Conservation (phyloP, 192 early-diverging fungal genomes). For the Coemansia sp. region DNA sequence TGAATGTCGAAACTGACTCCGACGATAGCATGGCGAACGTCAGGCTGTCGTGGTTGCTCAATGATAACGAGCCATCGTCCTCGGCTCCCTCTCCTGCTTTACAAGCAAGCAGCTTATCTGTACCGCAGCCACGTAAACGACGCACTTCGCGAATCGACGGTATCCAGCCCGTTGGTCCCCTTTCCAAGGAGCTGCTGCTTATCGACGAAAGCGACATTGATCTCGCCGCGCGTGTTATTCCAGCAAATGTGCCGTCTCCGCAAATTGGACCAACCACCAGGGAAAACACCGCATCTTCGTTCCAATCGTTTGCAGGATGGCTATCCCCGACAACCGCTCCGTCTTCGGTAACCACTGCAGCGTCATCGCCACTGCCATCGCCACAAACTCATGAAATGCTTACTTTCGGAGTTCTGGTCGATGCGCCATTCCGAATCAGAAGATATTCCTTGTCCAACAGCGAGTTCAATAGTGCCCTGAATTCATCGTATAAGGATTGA, state of each 20-base stretch:
- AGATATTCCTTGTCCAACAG: constrained; percentile 14
- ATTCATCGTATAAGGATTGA: no score
- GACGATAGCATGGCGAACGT: not conserved
- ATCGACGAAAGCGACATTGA: constrained; percentile 24
- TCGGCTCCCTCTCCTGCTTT: not conserved
- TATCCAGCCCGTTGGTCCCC: constrained; percentile 15
- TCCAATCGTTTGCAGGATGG: not conserved
- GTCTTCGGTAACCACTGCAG: not conserved
- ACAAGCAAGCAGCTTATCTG: not conserved
- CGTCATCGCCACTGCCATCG: not conserved
- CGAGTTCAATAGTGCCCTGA: not conserved
- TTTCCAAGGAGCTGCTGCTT: constrained; percentile 29
- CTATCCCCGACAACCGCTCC: not conserved
- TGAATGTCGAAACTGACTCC: not conserved
- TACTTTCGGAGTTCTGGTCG: constrained; percentile 30
- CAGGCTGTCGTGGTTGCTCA: not conserved
- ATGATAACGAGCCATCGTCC: not conserved
- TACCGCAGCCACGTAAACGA: not conserved
- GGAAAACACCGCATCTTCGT: not conserved
- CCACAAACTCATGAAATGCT: constrained; percentile 18
- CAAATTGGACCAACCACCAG: not conserved
- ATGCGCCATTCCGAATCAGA: constrained; percentile 34
- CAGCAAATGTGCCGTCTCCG: constrained; percentile 12
- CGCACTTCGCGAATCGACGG: constrained; percentile 17
- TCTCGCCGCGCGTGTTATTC: constrained; percentile 23